phyloP scores from a whole-genome alignment of 1,284 basidiomycete species.

The Ustilago loliicola region DNA sequence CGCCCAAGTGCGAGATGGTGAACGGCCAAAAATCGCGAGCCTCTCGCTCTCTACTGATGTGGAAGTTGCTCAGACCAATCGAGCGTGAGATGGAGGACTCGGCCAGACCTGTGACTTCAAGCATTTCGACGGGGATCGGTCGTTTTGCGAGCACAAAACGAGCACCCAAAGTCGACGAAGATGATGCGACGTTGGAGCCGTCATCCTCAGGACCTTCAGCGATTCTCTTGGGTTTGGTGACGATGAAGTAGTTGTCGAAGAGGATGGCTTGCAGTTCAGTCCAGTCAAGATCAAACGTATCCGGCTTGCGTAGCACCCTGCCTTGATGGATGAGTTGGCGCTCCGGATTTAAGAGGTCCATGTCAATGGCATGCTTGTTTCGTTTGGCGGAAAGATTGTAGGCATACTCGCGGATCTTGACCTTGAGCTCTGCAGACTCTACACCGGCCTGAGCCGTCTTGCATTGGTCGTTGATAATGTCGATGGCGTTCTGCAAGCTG shows the following conservation, averaged over 20 bases:
- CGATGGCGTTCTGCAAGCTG: constrained; percentile 58
- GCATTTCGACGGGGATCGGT: constrained; percentile 66
- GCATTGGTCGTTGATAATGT: constrained; percentile 68
- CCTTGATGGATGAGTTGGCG: constrained; percentile 64
- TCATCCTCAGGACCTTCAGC: constrained; percentile 43
- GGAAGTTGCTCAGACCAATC: constrained; percentile 62
- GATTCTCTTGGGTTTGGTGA: constrained; percentile 60
- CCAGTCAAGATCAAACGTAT: constrained; percentile 68
- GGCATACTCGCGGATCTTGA: constrained; percentile 64
- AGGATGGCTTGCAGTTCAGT: constrained; percentile 65
- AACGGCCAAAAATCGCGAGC: constrained; percentile 66
- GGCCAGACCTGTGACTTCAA: constrained; percentile 62
- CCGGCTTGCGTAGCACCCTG: constrained; percentile 63
- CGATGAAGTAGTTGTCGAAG: constrained; percentile 68
- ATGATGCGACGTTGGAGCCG: constrained; percentile 24
- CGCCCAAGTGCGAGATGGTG: constrained; percentile 60
- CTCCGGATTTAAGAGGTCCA: constrained; percentile 63
- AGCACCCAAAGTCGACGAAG: constrained; percentile 27
- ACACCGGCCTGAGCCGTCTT: constrained; percentile 64
- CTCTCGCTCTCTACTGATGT: constrained; percentile 58
- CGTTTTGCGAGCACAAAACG: constrained; percentile 60
- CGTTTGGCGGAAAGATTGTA: constrained; percentile 61
- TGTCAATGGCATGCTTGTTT: constrained; percentile 55
- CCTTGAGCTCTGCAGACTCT: constrained; percentile 62
- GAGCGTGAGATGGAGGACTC: constrained; percentile 61